These are phyloP conservation scores for Ascochyta koolunga DNA, from an alignment of 2,329 filamentous ascomycete genomes.

Conservation along the genomic window DNA sequence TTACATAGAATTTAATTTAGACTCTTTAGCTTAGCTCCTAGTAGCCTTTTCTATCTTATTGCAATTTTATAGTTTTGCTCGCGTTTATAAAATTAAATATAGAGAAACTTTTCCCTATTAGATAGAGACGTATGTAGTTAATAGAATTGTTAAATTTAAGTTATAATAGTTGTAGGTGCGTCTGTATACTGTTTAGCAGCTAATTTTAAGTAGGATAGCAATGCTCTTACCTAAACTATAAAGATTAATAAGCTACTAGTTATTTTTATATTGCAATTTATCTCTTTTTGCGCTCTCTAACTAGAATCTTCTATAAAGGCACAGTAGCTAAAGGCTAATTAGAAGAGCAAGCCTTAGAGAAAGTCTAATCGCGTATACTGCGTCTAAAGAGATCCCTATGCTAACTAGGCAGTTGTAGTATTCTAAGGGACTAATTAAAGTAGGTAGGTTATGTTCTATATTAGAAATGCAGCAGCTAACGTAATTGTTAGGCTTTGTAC, in stretches of 20 bases:
- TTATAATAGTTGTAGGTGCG: neutral
- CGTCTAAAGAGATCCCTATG: neutral
- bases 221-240: too few relatives aligned
- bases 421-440: too few relatives aligned
- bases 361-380: neutral
- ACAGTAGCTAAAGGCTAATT: neutral
- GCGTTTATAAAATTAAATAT: too few relatives aligned
- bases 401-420: neutral
- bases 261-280: neutral
- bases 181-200: neutral
- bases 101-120: neutral
- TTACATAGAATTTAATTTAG: neutral
- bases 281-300: neutral
- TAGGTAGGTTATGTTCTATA: too few relatives aligned
- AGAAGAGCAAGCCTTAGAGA: neutral
- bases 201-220: neutral
- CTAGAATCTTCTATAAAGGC: neutral
- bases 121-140: neutral
- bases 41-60: too few relatives aligned
- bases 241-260: neutral
- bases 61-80: too few relatives aligned
- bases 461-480: too few relatives aligned
- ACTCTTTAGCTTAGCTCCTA: neutral
- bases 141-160: neutral
- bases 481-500: too few relatives aligned